Percentiles rank a stretch among this genome's conserved stretches.
Conservation (phyloP, 495 filamentous ascomycete species). For the Bacidia rubella region DNA sequence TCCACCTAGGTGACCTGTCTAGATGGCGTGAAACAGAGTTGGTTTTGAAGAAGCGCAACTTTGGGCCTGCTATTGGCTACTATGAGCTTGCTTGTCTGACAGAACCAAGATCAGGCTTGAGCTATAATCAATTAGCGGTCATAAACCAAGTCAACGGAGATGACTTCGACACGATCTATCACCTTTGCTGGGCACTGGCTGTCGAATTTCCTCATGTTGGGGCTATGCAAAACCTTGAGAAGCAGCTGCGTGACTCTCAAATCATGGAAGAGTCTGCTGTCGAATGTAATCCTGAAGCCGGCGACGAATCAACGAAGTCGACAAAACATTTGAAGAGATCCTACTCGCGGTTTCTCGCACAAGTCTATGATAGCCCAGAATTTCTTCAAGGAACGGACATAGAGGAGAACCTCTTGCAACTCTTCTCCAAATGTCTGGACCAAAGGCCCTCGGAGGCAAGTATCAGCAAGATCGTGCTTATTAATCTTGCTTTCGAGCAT, state of each 20-base stretch:
- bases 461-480: constrained; percentile 55
- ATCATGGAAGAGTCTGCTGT: no score
- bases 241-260: no score
- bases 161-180: constrained; percentile 72
- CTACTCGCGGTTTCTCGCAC: neutral
- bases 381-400: neutral
- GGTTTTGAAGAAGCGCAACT: constrained; percentile 52
- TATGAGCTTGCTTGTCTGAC: constrained; percentile 72
- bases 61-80: constrained; percentile 69
- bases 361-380: neutral
- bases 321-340: neutral
- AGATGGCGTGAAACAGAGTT: constrained; percentile 72
- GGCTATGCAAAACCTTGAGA: constrained; percentile 60
- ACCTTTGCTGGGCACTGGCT: constrained; percentile 72
- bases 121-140: constrained; percentile 81
- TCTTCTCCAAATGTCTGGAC: neutral
- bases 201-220: constrained; percentile 57
- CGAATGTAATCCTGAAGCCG: no score
- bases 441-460: neutral
- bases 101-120: constrained; percentile 61
- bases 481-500: constrained; percentile 75
- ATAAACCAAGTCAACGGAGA: constrained; percentile 62
- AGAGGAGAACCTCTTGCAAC: neutral
- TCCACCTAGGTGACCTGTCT: constrained; percentile 80
- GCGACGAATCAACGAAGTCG: neutral